Conservation (phyloP, 495 filamentous ascomycete species). For the Trichodelitschia bisporula region DNA sequence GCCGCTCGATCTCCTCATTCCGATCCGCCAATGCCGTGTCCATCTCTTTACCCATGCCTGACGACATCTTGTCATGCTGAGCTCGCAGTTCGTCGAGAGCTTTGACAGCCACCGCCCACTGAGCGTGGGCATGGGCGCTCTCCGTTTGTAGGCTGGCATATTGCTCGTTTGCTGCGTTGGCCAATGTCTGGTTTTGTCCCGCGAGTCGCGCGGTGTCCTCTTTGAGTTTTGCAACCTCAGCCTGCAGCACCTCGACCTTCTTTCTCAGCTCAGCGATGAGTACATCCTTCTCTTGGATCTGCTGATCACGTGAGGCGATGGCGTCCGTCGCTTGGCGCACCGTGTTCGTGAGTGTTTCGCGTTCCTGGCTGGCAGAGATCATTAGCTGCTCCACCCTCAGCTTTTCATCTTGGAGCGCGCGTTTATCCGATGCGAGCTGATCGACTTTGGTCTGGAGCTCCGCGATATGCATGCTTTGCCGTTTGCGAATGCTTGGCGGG, state of each 20-base stretch:
- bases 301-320: slow-evolving; percentile 27
- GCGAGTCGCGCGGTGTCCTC: slow-evolving; percentile 50
- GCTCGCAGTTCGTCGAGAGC: slow-evolving; percentile 38
- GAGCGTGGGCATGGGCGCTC: slow-evolving; percentile 21
- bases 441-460: slow-evolving; percentile 59
- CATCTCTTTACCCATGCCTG: slow-evolving; percentile 41
- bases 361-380: slow-evolving; percentile 21
- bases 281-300: slow-evolving; percentile 35
- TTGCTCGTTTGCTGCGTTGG: slow-evolving; percentile 36
- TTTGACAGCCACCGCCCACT: slow-evolving; percentile 21
- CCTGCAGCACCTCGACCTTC: slow-evolving; percentile 52
- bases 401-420: slow-evolving; percentile 45
- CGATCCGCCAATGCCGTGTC: slow-evolving; percentile 37
- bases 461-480: slow-evolving; percentile 87
- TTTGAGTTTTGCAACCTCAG: slow-evolving; percentile 48
- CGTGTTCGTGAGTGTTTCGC: slow-evolving; percentile 23
- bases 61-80: slow-evolving; percentile 30
- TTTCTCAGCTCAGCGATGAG: slow-evolving; percentile 60
- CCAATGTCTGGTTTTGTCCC: slow-evolving; percentile 41
- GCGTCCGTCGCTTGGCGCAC: slow-evolving; percentile 18
- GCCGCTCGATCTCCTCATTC: slow-evolving; percentile 49
- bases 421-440: slow-evolving; percentile 60
- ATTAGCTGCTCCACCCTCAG: slow-evolving; percentile 36
- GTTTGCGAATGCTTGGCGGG: slow-evolving; percentile 74
- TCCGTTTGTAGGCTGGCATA: slow-evolving; percentile 33